A percentile compares a stretch with the other conserved stretches of the same genome.
phyloP scores from a whole-genome alignment of 805 yeast species.

The Millerozyma miso region DNA sequence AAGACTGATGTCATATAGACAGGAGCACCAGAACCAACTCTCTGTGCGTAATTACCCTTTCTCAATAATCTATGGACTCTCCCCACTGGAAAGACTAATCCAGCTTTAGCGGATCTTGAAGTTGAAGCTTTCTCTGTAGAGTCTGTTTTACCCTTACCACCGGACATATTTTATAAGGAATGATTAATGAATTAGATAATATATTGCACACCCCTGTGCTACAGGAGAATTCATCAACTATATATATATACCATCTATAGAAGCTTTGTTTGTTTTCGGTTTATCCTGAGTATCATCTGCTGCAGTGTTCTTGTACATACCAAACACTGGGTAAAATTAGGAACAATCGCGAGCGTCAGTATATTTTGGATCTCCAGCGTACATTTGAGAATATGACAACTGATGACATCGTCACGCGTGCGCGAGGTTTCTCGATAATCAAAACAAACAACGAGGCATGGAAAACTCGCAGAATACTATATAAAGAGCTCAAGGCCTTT shows the following conservation, averaged over 20 bases:
- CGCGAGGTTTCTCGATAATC: background rate
- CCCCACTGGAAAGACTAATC: constrained; percentile 49
- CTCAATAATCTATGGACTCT: constrained; percentile 49
- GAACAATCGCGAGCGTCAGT: background rate
- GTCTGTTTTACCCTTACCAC: constrained; percentile 43
- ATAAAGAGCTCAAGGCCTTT: background rate
- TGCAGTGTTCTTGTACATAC: background rate
- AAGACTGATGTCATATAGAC: constrained; percentile 47
- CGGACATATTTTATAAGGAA: constrained; percentile 23
- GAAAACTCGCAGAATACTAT: background rate
- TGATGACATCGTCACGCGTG: background rate
- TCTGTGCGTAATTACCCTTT: constrained; percentile 49
- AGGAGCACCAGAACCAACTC: constrained; percentile 52
- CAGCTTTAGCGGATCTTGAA: constrained; percentile 47
- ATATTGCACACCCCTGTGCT: too few species aligned
- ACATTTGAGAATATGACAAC: background rate
- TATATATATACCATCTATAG: background rate
- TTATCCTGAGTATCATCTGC: too few species aligned
- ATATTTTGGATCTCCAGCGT: background rate
- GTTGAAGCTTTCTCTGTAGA: constrained; percentile 46
- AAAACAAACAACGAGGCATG: background rate
- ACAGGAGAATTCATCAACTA: background rate
- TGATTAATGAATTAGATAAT: background rate
- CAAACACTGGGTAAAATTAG: background rate
- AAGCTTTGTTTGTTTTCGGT: background rate